Base-by-base conservation (phyloP, 306 rosid species). In the cucumber (Cucumis sativus) region DNA sequence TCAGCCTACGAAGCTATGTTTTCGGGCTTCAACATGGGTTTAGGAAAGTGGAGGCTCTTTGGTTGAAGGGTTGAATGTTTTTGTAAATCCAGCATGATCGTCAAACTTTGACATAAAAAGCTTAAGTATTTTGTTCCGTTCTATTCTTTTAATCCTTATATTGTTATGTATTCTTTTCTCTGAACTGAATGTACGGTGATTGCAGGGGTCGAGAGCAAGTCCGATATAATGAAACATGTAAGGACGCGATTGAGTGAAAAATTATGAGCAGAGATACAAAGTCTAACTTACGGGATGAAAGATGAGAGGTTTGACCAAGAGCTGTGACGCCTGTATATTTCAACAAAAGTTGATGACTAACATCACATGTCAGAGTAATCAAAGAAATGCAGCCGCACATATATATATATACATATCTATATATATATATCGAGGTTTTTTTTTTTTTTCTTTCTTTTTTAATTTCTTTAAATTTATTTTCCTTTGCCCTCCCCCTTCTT, bases 161-260 rank as follows among this genome's bases (percentile, higher is more conserved):
- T 6, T 67, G 7, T 41, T 8, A 43, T 47, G 4, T 12, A 47
- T 69, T 20, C 6, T 1, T 45, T 25, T 61, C 6, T 61, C 39
- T 61, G 40, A 61, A 25, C 39, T 62, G 68, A 62, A 28, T 62
- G 68, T 6, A 62, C 30, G 68, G 16, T 30, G 11, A 62, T 79
- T 83, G 87, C 87, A 88, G 95, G 86, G 63, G 4, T 82, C 82
- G 16, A 77, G 80, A 82, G 82, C 86, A 78, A 86, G 92, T 60
- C 92, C 90, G 52, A 79, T 85, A 70, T 89, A 85, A 84, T 56
- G 55, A 65, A 39, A 30, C 45, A 25, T 8, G 28, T 16, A 28
- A 47, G 59, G 59, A 47, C 75, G 12, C 37, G 30, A 67, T 40
- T 33, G 37, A 33, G 4, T 33, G 37, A 33, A 3, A 20, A 41